Percentiles rank a stretch among this genome's conserved stretches.
Conservation (phyloP, 2,329 filamentous ascomycete genomes). For the Clonostachys solani region DNA sequence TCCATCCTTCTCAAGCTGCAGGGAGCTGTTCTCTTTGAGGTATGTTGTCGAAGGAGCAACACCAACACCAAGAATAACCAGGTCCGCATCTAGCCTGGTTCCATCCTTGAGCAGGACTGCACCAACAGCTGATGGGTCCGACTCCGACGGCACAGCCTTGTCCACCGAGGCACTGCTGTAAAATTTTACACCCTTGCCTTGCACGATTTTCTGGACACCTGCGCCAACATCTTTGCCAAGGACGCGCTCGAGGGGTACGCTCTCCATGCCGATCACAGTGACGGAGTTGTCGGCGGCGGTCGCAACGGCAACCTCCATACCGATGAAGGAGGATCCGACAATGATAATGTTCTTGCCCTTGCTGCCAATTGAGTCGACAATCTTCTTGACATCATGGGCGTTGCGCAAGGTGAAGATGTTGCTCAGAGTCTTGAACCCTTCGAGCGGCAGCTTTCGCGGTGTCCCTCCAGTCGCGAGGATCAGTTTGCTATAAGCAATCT, state of each 20-base stretch:
- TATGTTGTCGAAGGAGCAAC: constrained; percentile 83
- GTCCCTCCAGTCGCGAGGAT: constrained; percentile 85
- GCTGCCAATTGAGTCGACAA: constrained; percentile 74
- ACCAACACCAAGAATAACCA: constrained; percentile 89
- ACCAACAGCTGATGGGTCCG: constrained; percentile 69
- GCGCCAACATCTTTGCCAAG: constrained; percentile 78
- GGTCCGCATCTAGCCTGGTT: constrained; percentile 76
- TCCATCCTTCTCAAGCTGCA: constrained; percentile 78
- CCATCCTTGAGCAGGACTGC: constrained; percentile 82
- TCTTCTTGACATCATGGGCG: constrained; percentile 72
- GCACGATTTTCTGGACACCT: constrained; percentile 73
- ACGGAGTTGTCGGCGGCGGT: constrained; percentile 77
- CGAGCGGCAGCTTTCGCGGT: constrained; percentile 69
- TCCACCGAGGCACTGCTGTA: constrained; percentile 77
- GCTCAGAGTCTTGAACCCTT: constrained; percentile 78
- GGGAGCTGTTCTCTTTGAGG: constrained; percentile 64
- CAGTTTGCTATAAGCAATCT: constrained; percentile 79
- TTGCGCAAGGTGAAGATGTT: constrained; percentile 86
- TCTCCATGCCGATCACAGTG: constrained; percentile 84
- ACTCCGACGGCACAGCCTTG: constrained; percentile 69
- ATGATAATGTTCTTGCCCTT: constrained; percentile 90
- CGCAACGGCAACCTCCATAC: constrained; percentile 93
- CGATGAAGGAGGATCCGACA: constrained; percentile 92
- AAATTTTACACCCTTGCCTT: constrained; percentile 88
- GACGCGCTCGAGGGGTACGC: constrained; percentile 77